Conservation (phyloP, 176 grass and related monocot genomes). For the Chloris gayana region DNA sequence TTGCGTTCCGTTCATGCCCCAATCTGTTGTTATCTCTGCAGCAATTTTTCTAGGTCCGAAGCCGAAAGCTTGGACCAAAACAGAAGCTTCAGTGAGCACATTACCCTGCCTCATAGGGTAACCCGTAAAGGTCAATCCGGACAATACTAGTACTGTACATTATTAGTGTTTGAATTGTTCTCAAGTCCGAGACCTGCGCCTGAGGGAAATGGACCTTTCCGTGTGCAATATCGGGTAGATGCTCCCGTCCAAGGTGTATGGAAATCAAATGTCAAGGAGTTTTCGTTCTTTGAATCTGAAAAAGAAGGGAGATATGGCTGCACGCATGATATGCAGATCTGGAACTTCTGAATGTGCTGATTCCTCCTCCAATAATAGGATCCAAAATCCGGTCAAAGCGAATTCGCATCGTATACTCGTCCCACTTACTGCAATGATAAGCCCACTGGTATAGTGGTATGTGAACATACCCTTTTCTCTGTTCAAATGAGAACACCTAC, state of each 20-base stretch:
- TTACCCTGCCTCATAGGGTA: background rate
- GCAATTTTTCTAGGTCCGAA: background rate
- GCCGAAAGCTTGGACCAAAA: conserved; percentile 10
- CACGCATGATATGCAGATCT: too few species aligned
- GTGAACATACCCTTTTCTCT: too few species aligned
- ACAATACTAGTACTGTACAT: background rate
- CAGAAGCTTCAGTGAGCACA: background rate
- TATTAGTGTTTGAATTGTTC: background rate
- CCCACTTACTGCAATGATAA: background rate
- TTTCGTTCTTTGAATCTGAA: too few species aligned
- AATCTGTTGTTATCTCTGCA: background rate
- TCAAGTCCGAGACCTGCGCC: background rate
- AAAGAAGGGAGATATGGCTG: too few species aligned
- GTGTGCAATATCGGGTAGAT: background rate
- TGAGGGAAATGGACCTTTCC: conserved; percentile 34
- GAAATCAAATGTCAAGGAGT: background rate
- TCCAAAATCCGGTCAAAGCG: too few species aligned
- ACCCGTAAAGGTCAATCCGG: background rate
- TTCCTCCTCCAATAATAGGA: too few species aligned
- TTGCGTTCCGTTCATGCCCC: background rate
- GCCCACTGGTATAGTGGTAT: too few species aligned
- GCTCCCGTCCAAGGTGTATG: background rate
- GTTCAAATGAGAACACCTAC: too few species aligned
- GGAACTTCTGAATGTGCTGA: too few species aligned
- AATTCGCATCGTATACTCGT: background rate